A percentile compares a stretch with the other conserved stretches of the same genome.
These are phyloP conservation scores for Triticum timopheevii DNA, from an alignment of 176 grass and related monocot genomes.

Conservation along the genomic window DNA sequence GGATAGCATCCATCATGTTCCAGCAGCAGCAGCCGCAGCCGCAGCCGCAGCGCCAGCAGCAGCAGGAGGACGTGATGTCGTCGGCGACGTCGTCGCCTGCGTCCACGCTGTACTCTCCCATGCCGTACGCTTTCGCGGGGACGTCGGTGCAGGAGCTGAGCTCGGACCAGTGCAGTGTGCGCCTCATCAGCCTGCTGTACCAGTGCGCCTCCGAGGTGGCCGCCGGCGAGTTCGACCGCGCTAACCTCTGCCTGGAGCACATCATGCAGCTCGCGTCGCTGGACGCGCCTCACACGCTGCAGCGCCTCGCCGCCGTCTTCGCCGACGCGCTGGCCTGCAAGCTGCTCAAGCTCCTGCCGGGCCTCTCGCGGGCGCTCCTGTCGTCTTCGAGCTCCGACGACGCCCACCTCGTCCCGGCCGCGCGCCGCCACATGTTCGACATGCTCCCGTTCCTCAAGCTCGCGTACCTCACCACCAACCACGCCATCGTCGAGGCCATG, in stretches of 20 bases:
- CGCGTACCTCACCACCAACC: constrained; percentile 72
- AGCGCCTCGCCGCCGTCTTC: constrained; percentile 66
- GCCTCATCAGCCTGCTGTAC: constrained; percentile 38
- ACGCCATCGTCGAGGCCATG: constrained; percentile 65
- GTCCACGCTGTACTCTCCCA: constrained; percentile 42
- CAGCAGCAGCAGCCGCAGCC: neutral
- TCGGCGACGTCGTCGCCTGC: constrained; percentile 47
- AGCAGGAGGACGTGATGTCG: constrained; percentile 33
- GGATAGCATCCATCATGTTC: neutral
- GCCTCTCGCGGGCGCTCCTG: constrained; percentile 32
- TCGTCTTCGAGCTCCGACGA: neutral
- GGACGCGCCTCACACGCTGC: constrained; percentile 48
- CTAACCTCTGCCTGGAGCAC: constrained; percentile 49
- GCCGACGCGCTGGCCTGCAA: constrained; percentile 61
- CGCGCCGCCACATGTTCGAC: constrained; percentile 46
- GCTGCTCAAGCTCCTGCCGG: constrained; percentile 24
- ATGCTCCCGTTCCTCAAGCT: constrained; percentile 64
- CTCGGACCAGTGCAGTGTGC: constrained; percentile 38
- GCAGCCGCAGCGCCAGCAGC: neutral
- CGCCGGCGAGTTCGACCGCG: constrained; percentile 38
- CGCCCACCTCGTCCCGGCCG: constrained; percentile 10
- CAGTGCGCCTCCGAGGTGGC: constrained; percentile 48
- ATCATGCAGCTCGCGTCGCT: constrained; percentile 50
- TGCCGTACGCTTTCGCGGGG: neutral
- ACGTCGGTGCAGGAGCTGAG: constrained; percentile 46